Base-by-base conservation (phyloP, 768 basidiomycete genomes). In the Pleurotus eryngii region DNA sequence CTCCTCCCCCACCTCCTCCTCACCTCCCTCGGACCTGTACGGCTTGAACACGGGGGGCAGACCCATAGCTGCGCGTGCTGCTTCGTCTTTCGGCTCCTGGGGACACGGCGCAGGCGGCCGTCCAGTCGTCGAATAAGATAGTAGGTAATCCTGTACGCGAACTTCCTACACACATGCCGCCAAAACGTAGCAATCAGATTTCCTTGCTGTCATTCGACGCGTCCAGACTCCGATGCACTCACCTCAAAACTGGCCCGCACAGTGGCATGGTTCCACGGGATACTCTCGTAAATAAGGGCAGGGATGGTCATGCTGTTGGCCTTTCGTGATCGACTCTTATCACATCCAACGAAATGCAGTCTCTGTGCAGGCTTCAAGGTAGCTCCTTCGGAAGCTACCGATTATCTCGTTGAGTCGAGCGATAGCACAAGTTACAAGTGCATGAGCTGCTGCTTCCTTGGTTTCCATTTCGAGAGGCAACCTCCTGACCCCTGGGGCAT, bases 11-110 rank as follows among this genome's bases (percentile, higher is more conserved):
- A 11, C 27, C 9, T 39, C 39, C 38, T 37, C 35, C n/a, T 18
- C n/a, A 2, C 39, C n/a, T 54, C 55, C 17, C 12, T 57, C 50
- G 37, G 40, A 60, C 11, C 62, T 15, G 24, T 62, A 62, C 22
- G 85, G 82, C 27, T 79, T 70, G 65, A 86, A 86, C 15, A 81
- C 68, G 0, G 79, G 79, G 0, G 81, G 76, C 0, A 86, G 73
- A 35, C 76, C 74, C 18, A 82, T 64, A 0, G 78, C 72, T 9
- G 67, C 60, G 7, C 85, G 79, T 38, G 74, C 73, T n/a, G 57
- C 62, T 1, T 75, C 71, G 17, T 72, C 74, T n/a, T 72, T 67
- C 0, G 85, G 85, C 3, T 73, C 66, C 51, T 70, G 73, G 0
- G 83, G 80, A 38, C 74, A 75, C 7, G 84, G 82, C 14, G 53